These are phyloP conservation scores for Leccinum pellstonianum DNA, from an alignment of 768 basidiomycete species.

Conservation along the genomic window DNA sequence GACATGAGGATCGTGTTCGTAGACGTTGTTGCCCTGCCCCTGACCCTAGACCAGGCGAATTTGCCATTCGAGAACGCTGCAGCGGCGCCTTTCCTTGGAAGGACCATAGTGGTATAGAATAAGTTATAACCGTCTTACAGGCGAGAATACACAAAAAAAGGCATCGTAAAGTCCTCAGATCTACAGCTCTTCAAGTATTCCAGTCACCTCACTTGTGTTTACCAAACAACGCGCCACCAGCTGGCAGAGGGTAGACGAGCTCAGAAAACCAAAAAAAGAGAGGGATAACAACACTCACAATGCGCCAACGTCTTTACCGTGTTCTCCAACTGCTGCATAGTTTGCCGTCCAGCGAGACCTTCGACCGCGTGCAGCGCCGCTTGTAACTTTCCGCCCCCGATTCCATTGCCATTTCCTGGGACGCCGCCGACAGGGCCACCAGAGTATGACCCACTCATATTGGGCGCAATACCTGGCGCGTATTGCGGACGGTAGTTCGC, in stretches of 20 bases:
- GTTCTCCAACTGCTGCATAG: constrained; percentile 48
- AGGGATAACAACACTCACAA: constrained; percentile 40
- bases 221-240: constrained; percentile 1
- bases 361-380: constrained; percentile 39
- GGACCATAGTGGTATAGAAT: background rate
- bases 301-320: constrained; percentile 46
- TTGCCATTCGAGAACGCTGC: background rate
- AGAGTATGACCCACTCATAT: background rate
- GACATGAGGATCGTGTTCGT: too few species aligned
- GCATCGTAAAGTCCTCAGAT: background rate
- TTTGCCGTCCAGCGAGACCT: constrained; percentile 52
- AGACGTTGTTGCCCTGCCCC: too few species aligned
- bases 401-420: background rate
- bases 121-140: too few species aligned
- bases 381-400: constrained; percentile 15
- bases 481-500: constrained; percentile 6
- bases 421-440: background rate
- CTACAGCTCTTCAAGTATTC: background rate
- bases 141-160: background rate
- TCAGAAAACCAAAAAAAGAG: constrained; percentile 1
- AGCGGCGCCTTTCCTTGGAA: background rate
- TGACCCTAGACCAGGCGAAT: background rate
- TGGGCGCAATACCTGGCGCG: background rate
- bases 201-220: constrained; percentile 5
- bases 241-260: background rate